Percentiles rank a stretch among this genome's conserved stretches.
Evolutionary conservation across 331 rosid genomes (phyloP).

Genomic region (Ulmus americana): DNA sequence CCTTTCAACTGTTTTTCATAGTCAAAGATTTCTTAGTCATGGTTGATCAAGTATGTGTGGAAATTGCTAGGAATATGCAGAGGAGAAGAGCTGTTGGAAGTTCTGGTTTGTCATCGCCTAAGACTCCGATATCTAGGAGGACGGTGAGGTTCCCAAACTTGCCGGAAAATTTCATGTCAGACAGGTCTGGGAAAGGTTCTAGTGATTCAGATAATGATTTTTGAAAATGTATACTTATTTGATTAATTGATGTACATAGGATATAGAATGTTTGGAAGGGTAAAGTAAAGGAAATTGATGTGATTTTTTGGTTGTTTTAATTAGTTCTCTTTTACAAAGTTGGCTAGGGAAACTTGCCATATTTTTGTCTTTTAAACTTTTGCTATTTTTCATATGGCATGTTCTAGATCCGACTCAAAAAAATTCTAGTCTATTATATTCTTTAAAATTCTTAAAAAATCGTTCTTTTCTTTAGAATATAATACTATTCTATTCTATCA

Average conservation of each 20-base stretch:
- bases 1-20: conserved; percentile 61
- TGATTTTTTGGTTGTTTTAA: conserved; percentile 7
- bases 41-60: conserved; percentile 78
- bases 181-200: conserved; percentile 32
- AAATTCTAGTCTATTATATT: no score
- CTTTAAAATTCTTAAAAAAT: no score
- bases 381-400: neutral
- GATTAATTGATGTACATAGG: neutral
- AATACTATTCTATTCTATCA: no score
- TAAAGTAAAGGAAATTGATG: neutral
- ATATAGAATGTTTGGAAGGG: neutral
- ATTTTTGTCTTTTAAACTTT: neutral
- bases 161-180: conserved; percentile 40
- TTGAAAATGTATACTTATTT: neutral
- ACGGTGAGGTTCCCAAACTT: conserved; percentile 34
- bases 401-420: no score
- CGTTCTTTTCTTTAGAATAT: no score
- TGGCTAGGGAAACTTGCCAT: neutral
- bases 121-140: conserved; percentile 22
- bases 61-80: conserved; percentile 63
- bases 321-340: neutral
- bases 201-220: conserved; percentile 33
- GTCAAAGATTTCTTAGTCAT: conserved; percentile 72
- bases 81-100: conserved; percentile 35
- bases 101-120: conserved; percentile 22